A percentile compares a stretch with the other conserved stretches of the same genome.
Conservation (phyloP, 176 grass and related monocot genomes). For the Lolium perenne region DNA sequence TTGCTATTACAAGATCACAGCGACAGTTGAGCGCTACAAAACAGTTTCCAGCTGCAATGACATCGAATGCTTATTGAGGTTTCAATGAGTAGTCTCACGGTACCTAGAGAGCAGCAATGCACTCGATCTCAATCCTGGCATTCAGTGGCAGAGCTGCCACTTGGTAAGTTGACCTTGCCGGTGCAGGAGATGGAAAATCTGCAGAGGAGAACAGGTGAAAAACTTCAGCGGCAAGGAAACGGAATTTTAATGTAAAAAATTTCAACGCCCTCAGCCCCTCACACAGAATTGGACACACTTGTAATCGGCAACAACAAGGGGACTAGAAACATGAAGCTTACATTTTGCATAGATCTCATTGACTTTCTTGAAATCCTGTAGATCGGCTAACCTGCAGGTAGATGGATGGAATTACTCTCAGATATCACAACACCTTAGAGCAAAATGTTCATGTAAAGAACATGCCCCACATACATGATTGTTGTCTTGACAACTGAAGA, state of each 20-base stretch:
- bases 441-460: constrained; percentile 19
- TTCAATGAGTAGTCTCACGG: background rate
- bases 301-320: background rate
- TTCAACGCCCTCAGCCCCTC: background rate
- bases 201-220: background rate
- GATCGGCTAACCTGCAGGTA: constrained; percentile 80
- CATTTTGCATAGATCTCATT: constrained; percentile 96
- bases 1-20: background rate
- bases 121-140: constrained; percentile 92
- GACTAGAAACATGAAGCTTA: constrained; percentile 43
- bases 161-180: constrained; percentile 90
- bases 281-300: background rate
- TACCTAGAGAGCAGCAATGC: constrained; percentile 77
- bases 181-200: constrained; percentile 86
- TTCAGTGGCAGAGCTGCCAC: constrained; percentile 90
- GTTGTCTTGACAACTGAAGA: constrained; percentile 98
- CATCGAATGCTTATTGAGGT: constrained; percentile 45
- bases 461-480: constrained; percentile 63
- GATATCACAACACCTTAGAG: background rate
- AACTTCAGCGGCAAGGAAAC: constrained; percentile 11
- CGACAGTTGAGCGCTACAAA: background rate
- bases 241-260: background rate
- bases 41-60: constrained; percentile 10
- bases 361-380: constrained; percentile 96
- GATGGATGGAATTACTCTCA: constrained; percentile 23